Conservation (phyloP, 1,284 basidiomycete genomes). For the Trichosporon ovoides region DNA sequence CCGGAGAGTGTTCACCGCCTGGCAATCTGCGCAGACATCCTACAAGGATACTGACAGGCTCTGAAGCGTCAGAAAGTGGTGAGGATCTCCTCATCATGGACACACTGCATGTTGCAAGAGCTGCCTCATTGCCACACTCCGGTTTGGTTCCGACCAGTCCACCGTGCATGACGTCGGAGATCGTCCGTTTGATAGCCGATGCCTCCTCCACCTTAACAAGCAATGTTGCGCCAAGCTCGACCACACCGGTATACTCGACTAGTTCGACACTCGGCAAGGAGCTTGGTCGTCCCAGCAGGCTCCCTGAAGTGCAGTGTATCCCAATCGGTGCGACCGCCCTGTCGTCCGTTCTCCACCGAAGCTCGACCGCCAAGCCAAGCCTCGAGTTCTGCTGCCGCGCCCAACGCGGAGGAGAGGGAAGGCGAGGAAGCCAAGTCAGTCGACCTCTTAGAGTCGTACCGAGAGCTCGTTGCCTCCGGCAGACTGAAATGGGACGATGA, state of each 20-base stretch:
- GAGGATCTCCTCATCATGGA: too few relatives aligned
- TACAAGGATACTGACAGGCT: too few relatives aligned
- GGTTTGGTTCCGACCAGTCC: background rate
- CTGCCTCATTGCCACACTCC: too few relatives aligned
- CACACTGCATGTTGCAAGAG: too few relatives aligned
- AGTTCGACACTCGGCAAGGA: background rate
- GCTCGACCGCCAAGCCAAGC: background rate
- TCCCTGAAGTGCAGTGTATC: too few relatives aligned
- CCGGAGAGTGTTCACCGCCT: too few relatives aligned
- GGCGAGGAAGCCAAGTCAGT: background rate
- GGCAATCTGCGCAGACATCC: too few relatives aligned
- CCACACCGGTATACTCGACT: background rate
- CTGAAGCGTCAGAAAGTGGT: too few relatives aligned
- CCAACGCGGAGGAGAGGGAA: background rate
- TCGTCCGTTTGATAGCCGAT: background rate
- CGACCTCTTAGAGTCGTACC: constrained; percentile 56
- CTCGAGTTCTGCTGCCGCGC: background rate
- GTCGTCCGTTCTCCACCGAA: background rate
- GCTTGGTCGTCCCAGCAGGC: background rate
- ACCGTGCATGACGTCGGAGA: constrained; percentile 1
- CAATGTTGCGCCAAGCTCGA: background rate
- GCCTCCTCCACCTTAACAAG: background rate
- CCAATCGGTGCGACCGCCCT: too few relatives aligned
- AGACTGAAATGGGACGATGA: constrained; percentile 60
- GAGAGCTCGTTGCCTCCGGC: constrained; percentile 53